Evolutionary conservation across 169 alveolate genomes (phyloP), one percentile per base, ranked within the genome.

Genomic region (Cryptosporidium sp.): DNA sequence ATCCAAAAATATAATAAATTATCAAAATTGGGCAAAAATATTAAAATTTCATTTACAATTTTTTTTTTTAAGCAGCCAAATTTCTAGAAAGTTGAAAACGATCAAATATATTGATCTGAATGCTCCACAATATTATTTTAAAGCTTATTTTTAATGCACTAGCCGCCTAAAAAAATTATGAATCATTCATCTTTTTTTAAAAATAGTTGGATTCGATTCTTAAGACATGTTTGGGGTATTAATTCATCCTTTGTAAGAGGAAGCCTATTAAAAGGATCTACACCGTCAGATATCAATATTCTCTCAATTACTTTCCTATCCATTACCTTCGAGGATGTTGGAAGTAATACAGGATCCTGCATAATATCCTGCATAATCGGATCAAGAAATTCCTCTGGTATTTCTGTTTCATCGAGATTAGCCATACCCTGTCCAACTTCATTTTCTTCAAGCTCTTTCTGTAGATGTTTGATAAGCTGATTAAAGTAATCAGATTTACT

Each of bases 321-420:
- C 93, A 96, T 95, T 45, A 94, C 91, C 59, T 92, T 94, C 43
- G 96, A 95, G 85, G 97, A 94, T 23, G 97, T 92, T 59, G 99
- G 99, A 52, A 97, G 94, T 55, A 93, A 70, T 45, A 97, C 98
- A 4, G 99, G 99, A 84, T 97, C 98, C 74, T 91, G 94, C 99
- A 97, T 97, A 69, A 97, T 91, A 45, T 93, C 97, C 85, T 92
- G 94, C 94, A 95, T 94, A 35, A 97, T 94, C 10, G 99, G 99
- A 70, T 97, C 99, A 41, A 95, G 87, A 87, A 92, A 97, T 80
- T 96, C 96, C 37, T 96, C 98, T 12, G 97, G 98, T n/a, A 94
- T 93, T 61, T 95, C 97, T 50, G 85, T 85, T n/a, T 86, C 92
- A 70, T 80, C 91, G n/a, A 92, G 67, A 71, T 48, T 51, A 65